These are phyloP conservation scores for Grigorovia transvaalensis DNA, from an alignment of 805 yeast genomes.

Conservation along the genomic window DNA sequence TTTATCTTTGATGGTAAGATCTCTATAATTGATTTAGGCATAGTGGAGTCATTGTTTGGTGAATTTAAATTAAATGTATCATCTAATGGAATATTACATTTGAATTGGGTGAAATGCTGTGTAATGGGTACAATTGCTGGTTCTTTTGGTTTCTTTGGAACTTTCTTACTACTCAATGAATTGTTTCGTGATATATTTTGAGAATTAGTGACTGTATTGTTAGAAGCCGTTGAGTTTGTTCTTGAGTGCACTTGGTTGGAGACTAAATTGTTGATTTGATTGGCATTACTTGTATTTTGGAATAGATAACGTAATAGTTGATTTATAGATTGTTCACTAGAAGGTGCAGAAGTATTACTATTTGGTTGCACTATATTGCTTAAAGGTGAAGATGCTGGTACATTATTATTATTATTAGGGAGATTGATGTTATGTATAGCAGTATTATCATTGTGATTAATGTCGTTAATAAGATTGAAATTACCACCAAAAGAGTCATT, in stretches of 20 bases:
- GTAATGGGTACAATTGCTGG: not conserved
- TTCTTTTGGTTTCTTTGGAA: not conserved
- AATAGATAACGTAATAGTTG: constrained; percentile 2
- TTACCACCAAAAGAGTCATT: not conserved
- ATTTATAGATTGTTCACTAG: not conserved
- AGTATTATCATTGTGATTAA: not conserved
- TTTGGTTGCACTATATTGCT: not conserved
- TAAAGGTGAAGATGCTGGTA: not conserved
- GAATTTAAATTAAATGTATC: constrained; percentile 7
- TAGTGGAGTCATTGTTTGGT: constrained; percentile 8
- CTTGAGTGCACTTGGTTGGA: not conserved
- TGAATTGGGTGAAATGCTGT: not conserved
- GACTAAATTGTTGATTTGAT: not conserved
- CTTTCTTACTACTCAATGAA: not conserved
- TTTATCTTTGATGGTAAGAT: constrained; percentile 13
- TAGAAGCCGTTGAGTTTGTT: not conserved
- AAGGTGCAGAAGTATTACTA: not conserved
- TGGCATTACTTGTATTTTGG: not conserved
- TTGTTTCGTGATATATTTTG: not conserved
- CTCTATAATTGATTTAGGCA: constrained; percentile 19
- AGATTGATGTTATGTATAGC: not conserved
- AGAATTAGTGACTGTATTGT: not conserved
- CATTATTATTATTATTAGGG: not conserved
- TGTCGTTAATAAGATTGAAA: not conserved
- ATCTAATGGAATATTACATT: not conserved